Evolutionary conservation across 805 yeast genomes (phyloP).

Genomic region (Sungouiella thailandica): DNA sequence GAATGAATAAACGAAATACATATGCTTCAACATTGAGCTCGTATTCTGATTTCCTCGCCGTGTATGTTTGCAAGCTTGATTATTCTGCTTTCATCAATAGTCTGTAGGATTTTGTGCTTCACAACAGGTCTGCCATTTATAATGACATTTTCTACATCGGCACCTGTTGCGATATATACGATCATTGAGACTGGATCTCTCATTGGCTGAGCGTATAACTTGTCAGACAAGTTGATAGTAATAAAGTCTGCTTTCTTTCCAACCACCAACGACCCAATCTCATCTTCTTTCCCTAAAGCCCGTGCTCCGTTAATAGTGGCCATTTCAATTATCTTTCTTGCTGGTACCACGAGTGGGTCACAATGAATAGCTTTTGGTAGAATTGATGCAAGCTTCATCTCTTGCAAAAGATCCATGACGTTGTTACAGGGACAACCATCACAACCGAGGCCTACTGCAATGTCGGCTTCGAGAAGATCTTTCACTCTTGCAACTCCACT

Average conservation of each 20-base stretch:
- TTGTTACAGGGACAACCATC: constrained; percentile 19
- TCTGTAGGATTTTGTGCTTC: constrained; percentile 6
- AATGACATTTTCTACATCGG: constrained; percentile 14
- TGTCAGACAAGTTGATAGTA: constrained; percentile 13
- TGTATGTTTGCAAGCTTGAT: constrained; percentile 8
- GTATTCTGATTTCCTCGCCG: constrained; percentile 8
- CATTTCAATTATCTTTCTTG: constrained; percentile 10
- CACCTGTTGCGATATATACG: constrained; percentile 18
- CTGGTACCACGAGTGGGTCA: constrained; percentile 12
- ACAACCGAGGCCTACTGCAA: constrained; percentile 17
- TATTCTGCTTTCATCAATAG: constrained; percentile 9
- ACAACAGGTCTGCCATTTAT: constrained; percentile 7
- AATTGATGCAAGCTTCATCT: constrained; percentile 17
- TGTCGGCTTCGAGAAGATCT: constrained; percentile 11
- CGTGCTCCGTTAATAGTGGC: constrained; percentile 12
- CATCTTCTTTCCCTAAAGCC: constrained; percentile 12
- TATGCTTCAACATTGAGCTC: too few species aligned
- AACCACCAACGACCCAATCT: constrained; percentile 12
- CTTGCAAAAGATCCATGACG: constrained; percentile 17
- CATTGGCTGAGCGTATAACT: constrained; percentile 18
- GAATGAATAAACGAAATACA: too few species aligned
- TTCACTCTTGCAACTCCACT: constrained; percentile 16
- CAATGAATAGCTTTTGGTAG: constrained; percentile 18
- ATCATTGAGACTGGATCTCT: constrained; percentile 20
- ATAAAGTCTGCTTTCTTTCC: constrained; percentile 12